Evolutionary conservation across 208 protist species (phyloP).

Genomic region (Endotrypanum monterogeii): DNA sequence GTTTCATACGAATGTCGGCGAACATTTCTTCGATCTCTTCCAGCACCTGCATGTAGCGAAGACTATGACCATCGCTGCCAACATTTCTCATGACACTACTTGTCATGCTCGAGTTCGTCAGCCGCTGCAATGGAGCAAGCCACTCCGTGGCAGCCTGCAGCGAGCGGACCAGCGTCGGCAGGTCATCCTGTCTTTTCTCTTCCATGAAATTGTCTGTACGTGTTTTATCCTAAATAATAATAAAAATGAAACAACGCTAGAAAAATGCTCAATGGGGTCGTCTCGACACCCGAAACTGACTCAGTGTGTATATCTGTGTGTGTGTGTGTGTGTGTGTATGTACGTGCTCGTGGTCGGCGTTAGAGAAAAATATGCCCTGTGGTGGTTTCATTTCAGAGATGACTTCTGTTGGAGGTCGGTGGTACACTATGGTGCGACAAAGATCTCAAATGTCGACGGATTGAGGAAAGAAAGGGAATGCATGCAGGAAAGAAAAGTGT

Average conservation of each 20-base stretch:
- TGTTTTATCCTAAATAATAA: neutral
- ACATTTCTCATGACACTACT: neutral
- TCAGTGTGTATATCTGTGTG: no score
- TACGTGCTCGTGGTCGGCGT: no score
- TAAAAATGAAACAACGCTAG: neutral
- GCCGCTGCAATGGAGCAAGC: conserved; percentile 12
- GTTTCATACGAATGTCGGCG: conserved; percentile 5
- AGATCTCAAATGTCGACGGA: neutral
- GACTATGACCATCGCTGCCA: conserved; percentile 10
- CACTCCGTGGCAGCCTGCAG: conserved; percentile 40
- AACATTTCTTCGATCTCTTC: conserved; percentile 35
- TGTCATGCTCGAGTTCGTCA: conserved; percentile 12
- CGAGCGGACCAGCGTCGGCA: conserved; percentile 31
- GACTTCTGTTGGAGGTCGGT: neutral
- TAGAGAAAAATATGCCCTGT: conserved; percentile 20
- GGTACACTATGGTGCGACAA: neutral
- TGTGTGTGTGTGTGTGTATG: no score
- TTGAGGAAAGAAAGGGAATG: neutral
- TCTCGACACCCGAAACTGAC: no score
- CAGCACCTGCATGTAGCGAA: conserved; percentile 30
- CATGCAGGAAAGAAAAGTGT: neutral
- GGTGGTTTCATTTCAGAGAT: neutral
- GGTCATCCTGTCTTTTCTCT: conserved; percentile 15
- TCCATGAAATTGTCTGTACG: neutral
- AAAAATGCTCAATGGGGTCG: no score